These are phyloP conservation scores for Tulasnella sp. DNA, from an alignment of 768 basidiomycete species.

Conservation along the genomic window DNA sequence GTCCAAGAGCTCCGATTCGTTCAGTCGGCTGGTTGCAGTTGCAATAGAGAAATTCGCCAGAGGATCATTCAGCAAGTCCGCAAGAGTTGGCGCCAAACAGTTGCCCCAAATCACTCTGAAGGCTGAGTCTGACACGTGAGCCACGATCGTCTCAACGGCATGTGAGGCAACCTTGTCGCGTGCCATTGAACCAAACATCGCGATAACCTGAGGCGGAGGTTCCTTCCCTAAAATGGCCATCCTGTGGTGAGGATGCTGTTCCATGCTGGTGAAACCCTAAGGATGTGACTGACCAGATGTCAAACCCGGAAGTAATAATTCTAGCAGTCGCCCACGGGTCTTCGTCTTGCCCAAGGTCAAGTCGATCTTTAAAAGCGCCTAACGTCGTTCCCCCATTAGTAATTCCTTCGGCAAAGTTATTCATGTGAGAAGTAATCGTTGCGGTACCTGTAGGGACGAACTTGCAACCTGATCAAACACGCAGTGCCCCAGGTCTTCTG, in stretches of 20 bases:
- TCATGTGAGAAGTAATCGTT: background rate
- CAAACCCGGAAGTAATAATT: slow-evolving; percentile 64
- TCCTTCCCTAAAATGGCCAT: background rate
- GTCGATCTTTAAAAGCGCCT: slow-evolving; percentile 85
- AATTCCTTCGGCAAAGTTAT: background rate
- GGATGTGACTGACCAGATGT: slow-evolving; percentile 35
- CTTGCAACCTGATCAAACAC: slow-evolving; percentile 74
- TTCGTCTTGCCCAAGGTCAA: slow-evolving; percentile 58
- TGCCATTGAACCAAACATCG: slow-evolving; percentile 40
- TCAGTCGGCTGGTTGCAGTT: slow-evolving; percentile 62
- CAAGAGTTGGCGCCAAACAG: slow-evolving; percentile 70
- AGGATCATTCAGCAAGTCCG: slow-evolving; percentile 74
- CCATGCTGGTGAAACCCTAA: background rate
- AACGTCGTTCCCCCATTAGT: background rate
- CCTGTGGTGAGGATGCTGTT: background rate
- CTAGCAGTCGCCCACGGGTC: slow-evolving; percentile 69
- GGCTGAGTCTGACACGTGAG: slow-evolving; percentile 53
- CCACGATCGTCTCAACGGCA: slow-evolving; percentile 75
- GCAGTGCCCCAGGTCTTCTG: slow-evolving; percentile 71
- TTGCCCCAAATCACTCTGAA: slow-evolving; percentile 69
- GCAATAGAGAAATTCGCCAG: slow-evolving; percentile 93
- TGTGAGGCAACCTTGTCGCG: slow-evolving; percentile 81
- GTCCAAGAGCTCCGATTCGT: slow-evolving; percentile 51
- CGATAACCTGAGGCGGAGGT: background rate
- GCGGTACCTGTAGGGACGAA: slow-evolving; percentile 63